These are phyloP conservation scores for Penicillium sp. DNA, from an alignment of 2,329 filamentous ascomycete species.

Conservation along the genomic window DNA sequence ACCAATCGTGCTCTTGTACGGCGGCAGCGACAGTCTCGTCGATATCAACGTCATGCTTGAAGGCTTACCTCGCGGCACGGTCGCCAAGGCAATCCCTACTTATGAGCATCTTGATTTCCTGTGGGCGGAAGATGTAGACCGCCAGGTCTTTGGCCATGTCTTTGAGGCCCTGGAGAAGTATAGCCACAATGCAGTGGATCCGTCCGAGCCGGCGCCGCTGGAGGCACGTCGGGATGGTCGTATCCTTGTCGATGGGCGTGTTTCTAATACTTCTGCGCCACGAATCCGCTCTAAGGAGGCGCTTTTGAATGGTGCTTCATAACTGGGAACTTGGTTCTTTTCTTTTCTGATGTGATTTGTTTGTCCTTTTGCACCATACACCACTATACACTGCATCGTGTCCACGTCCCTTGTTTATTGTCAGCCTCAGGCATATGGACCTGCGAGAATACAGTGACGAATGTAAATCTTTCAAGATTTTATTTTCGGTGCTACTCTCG, in stretches of 20 bases:
- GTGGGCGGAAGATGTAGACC: constrained; percentile 84
- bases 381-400: background rate
- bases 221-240: constrained; percentile 6
- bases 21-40: constrained; percentile 88
- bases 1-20: constrained; percentile 89
- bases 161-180: constrained; percentile 82
- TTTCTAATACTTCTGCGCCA: constrained; percentile 19
- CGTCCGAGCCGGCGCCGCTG: background rate
- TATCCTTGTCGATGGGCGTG: constrained; percentile 8
- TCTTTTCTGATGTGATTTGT: background rate
- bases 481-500: background rate
- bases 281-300: constrained; percentile 9
- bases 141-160: constrained; percentile 85
- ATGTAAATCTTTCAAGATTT: no score
- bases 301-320: constrained; percentile 2
- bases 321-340: background rate
- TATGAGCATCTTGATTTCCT: constrained; percentile 98
- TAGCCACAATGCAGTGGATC: constrained; percentile 10
- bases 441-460: background rate
- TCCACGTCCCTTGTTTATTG: background rate
- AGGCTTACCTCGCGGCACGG: constrained; percentile 80
- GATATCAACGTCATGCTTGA: constrained; percentile 91
- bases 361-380: constrained; percentile 1
- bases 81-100: constrained; percentile 82
- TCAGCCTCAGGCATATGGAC: background rate